A percentile compares a stretch with the other conserved stretches of the same genome.
Evolutionary conservation across 495 filamentous ascomycete genomes (phyloP).

Genomic region (Penicillium fimorum): DNA sequence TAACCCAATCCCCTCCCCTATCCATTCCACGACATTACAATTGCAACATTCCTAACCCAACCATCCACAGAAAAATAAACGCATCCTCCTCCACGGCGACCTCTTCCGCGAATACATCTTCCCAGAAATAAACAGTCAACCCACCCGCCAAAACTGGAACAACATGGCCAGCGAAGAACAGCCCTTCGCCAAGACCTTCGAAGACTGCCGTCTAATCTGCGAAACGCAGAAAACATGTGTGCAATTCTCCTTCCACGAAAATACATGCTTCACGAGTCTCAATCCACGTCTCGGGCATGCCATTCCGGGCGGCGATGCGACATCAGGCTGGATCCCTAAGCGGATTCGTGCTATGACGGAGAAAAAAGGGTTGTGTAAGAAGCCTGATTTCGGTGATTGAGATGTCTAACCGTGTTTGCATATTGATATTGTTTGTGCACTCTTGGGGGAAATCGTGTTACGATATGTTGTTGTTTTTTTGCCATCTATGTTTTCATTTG

Average conservation of each 20-base stretch:
- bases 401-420: neutral
- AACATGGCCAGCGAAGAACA: conserved; percentile 44
- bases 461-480: neutral
- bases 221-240: conserved; percentile 27
- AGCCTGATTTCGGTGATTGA: conserved; percentile 32
- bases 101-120: conserved; percentile 46
- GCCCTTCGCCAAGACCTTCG: conserved; percentile 27
- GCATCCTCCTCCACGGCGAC: conserved; percentile 42
- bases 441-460: neutral
- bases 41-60: neutral
- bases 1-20: neutral
- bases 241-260: conserved; percentile 38
- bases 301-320: conserved; percentile 15
- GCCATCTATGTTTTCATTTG: neutral
- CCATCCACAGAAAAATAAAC: conserved; percentile 31
- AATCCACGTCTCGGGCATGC: conserved; percentile 35
- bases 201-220: conserved; percentile 40
- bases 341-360: conserved; percentile 36
- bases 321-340: conserved; percentile 39
- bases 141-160: conserved; percentile 42
- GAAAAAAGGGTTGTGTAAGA: conserved; percentile 32
- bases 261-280: conserved; percentile 33
- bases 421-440: neutral
- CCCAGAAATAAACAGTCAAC: conserved; percentile 32
- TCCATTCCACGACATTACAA: neutral